Conservation (phyloP, 768 basidiomycete species). For the Suillus weaverae region DNA sequence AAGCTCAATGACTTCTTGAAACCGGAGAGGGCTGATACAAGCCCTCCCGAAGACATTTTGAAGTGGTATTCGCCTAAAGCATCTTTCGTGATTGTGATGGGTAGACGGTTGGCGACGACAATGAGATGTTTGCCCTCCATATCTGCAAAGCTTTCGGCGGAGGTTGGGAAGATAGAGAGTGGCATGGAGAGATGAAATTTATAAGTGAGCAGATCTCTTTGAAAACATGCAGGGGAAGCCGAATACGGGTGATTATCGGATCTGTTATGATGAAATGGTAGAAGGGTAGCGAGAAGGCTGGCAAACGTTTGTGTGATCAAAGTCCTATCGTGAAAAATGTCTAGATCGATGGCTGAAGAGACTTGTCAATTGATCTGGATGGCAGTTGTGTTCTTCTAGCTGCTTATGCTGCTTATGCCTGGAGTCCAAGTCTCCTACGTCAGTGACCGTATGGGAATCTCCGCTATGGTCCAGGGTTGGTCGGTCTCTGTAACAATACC, state of each 20-base stretch:
- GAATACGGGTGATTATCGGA: conserved; percentile 37
- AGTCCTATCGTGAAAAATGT: background rate
- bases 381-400: background rate
- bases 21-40: conserved; percentile 94
- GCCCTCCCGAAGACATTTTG: conserved; percentile 98
- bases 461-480: background rate
- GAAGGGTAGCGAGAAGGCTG: conserved; percentile 9
- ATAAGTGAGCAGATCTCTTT: conserved; percentile 25
- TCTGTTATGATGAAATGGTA: conserved; percentile 11
- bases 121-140: conserved; percentile 77
- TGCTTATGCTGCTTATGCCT: background rate
- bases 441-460: background rate
- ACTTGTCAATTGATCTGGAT: background rate
- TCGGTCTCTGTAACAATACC: background rate
- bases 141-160: conserved; percentile 31
- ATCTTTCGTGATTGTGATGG: conserved; percentile 95
- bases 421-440: background rate
- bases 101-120: conserved; percentile 94
- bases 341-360: conserved; percentile 2
- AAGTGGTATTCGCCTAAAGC: conserved; percentile 91
- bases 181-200: conserved; percentile 24
- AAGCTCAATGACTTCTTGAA: conserved; percentile 98
- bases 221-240: conserved; percentile 25
- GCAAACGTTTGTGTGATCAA: conserved; percentile 10
- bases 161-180: conserved; percentile 26